A percentile compares a stretch with the other conserved stretches of the same genome.
phyloP scores from a whole-genome alignment of 257 asterid genomes.

The Przewalskia tangutica region DNA sequence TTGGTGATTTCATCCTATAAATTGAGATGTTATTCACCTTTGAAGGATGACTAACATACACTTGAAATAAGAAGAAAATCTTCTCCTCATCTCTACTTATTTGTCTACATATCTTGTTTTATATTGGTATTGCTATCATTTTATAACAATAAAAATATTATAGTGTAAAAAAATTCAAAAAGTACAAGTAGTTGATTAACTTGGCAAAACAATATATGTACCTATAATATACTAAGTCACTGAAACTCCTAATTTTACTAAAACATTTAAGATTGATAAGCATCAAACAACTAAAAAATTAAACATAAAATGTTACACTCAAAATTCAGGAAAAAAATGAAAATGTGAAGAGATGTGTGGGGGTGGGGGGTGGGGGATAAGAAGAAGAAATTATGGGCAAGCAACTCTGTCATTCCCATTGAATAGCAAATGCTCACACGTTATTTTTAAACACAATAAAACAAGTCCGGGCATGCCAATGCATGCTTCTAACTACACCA shows the following conservation, averaged over 20 bases:
- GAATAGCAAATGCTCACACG: conserved; percentile 11
- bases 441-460: conserved; percentile 8
- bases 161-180: not conserved
- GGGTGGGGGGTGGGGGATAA: not conserved
- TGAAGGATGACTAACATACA: too few species aligned
- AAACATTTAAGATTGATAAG: too few species aligned
- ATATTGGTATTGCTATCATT: too few species aligned
- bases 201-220: not conserved
- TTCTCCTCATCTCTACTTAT: too few species aligned
- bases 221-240: not conserved
- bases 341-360: not conserved
- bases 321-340: not conserved
- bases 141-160: too few species aligned
- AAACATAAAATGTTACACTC: not conserved
- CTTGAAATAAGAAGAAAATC: too few species aligned
- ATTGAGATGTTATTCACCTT: too few species aligned
- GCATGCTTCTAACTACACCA: conserved; percentile 11
- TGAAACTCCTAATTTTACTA: too few species aligned
- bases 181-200: not conserved
- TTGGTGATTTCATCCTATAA: too few species aligned
- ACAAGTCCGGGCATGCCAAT: not conserved
- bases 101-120: too few species aligned
- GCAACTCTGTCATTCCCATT: conserved; percentile 6
- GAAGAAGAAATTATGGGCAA: not conserved
- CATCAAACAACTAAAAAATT: not conserved